Conservation (phyloP, 2,329 filamentous ascomycete genomes). For the Exutisphaerella laricina region DNA sequence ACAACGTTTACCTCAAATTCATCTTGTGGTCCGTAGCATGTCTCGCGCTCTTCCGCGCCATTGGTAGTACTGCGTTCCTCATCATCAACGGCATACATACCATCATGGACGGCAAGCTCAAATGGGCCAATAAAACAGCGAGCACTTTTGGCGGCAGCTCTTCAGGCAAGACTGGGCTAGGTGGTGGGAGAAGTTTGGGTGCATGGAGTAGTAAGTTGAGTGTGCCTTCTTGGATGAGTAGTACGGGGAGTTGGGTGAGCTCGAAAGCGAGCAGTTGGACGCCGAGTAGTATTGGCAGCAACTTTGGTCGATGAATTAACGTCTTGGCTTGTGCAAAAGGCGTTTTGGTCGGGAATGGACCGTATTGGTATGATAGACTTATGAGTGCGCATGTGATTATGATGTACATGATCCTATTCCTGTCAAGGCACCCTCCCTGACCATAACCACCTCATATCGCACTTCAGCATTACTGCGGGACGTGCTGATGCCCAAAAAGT, state of each 20-base stretch:
- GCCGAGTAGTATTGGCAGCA: slow-evolving; percentile 30
- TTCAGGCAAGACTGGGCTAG: slow-evolving; percentile 12
- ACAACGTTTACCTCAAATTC: slow-evolving; percentile 87
- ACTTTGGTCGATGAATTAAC: slow-evolving; percentile 10
- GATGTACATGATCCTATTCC: slow-evolving; percentile 3
- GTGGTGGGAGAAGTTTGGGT: slow-evolving; percentile 27
- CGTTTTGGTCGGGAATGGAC: neutral
- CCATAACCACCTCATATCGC: no score
- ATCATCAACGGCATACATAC: slow-evolving; percentile 78
- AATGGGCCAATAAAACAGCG: slow-evolving; percentile 36
- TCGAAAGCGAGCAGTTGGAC: slow-evolving; percentile 33
- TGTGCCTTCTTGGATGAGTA: slow-evolving; percentile 33
- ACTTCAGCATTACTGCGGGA: no score
- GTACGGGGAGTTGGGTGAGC: slow-evolving; percentile 34
- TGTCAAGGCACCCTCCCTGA: no score
- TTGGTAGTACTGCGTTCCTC: slow-evolving; percentile 76
- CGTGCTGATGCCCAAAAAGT: no score
- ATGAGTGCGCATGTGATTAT: slow-evolving; percentile 1
- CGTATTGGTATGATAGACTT: neutral
- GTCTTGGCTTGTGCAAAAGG: neutral
- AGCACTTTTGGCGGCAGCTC: neutral
- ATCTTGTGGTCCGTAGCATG: slow-evolving; percentile 88
- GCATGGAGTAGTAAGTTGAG: slow-evolving; percentile 37
- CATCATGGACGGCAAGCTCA: slow-evolving; percentile 79
- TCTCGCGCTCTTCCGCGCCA: slow-evolving; percentile 78